These are phyloP conservation scores for Yamadazyma kitorensis DNA, from an alignment of 805 yeast species.

Conservation along the genomic window DNA sequence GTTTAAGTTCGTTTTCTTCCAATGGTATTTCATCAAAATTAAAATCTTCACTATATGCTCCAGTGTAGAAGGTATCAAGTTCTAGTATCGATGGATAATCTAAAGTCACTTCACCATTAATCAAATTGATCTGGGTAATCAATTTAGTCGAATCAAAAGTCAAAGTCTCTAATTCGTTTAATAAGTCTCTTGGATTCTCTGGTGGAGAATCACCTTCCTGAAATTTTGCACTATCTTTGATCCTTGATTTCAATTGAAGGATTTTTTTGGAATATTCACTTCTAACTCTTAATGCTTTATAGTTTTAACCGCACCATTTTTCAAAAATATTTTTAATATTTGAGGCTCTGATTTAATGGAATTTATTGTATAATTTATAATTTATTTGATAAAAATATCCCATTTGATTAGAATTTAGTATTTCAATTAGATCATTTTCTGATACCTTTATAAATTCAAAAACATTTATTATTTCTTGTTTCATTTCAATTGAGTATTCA, in stretches of 20 bases:
- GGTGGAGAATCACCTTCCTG: conserved; percentile 12
- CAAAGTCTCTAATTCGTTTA: conserved; percentile 2
- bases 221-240: conserved; percentile 8
- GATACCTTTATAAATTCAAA: too few species aligned
- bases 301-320: too few species aligned
- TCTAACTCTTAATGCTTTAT: conserved; percentile 14
- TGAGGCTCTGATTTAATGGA: too few species aligned
- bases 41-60: neutral
- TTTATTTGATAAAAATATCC: too few species aligned
- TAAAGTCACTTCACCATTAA: conserved; percentile 7
- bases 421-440: too few species aligned
- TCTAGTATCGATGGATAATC: conserved; percentile 11
- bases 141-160: conserved; percentile 8
- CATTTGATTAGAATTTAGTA: too few species aligned
- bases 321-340: too few species aligned
- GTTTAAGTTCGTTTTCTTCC: conserved; percentile 2
- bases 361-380: too few species aligned
- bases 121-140: conserved; percentile 9
- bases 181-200: conserved; percentile 4
- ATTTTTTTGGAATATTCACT: conserved; percentile 10
- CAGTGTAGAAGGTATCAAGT: neutral
- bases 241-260: conserved; percentile 6
- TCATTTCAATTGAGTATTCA: too few species aligned
- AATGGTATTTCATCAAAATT: neutral
- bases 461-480: too few species aligned